Base-by-base conservation (phyloP, 305 asterid genomes). In the Striga hermonthica region DNA sequence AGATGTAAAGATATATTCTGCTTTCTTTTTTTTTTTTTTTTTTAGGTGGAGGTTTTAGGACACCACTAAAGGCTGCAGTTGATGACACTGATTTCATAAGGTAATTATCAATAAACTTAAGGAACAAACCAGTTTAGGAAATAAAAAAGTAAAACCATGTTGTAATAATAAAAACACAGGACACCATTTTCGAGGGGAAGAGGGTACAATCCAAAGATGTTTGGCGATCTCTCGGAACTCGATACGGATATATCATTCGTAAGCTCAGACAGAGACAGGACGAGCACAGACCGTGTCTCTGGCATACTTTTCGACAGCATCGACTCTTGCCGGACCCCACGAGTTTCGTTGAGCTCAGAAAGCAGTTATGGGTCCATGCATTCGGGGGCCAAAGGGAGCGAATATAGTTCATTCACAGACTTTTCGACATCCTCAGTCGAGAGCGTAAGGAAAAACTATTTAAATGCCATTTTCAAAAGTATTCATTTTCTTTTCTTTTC, bases 211-310 rank as follows among this genome's bases (percentile, higher is more conserved):
- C 80, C 81, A 16, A 79, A 73, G 66, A 67, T 79, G 16, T 69
- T 65, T 66, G 76, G 79, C 14, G 98, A 89, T 11, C 64, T 80
- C 36, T 56, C 82, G 43, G 97, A 85, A 38, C n/a, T 71, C 28
- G 97, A 82, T 60, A 75, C 79, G 4, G 98, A 92, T 47, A 75
- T 83, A 75, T 85, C 96, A 60, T 89, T 85, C 60, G 75, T 81
- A 54, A 85, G 93, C 73, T 89, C 97, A 2, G 89, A 73, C n/a
- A n/a, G n/a, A n/a, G n/a, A n/a, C 10, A 79, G 96, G 79, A 81
- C 87, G 40, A 87, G 95, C 74, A 66, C 79, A n/a, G 96, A 87
- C 67, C 74, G 69, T 31, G 28, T 74, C 15, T 84, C 92, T 5
- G 76, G 86, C 44, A 14, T 70, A 54, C 60, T 78, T 56, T 75